Evolutionary conservation across 2,329 filamentous ascomycete species (phyloP).

Genomic region (Trichoderma atrobrunneum): DNA sequence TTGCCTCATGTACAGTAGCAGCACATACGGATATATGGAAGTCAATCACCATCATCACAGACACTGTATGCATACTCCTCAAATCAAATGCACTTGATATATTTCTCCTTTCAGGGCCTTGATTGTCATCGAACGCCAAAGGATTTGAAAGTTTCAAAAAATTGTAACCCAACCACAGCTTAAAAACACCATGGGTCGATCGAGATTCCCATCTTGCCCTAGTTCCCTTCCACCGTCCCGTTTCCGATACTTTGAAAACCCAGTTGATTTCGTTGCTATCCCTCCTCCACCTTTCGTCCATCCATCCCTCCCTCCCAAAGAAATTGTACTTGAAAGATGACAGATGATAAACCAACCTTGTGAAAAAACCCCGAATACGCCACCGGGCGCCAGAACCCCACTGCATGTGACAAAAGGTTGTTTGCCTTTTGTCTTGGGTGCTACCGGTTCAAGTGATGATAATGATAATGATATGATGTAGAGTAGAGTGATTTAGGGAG

Average conservation of each 20-base stretch:
- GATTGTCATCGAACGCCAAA: not conserved
- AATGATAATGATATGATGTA: not conserved
- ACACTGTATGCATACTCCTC: not conserved
- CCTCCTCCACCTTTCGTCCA: not conserved
- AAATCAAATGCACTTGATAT: not conserved
- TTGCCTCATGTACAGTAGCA: not conserved
- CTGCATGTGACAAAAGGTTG: not conserved
- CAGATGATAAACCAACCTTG: conserved; percentile 6
- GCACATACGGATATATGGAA: not conserved
- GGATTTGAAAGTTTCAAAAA: not conserved
- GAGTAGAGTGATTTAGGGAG: not conserved
- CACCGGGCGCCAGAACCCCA: conserved; percentile 18
- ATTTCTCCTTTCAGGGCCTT: not conserved
- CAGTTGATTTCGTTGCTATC: conserved; percentile 4
- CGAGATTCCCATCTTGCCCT: not conserved
- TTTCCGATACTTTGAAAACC: conserved; percentile 1
- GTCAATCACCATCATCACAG: not conserved
- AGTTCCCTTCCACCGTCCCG: not conserved
- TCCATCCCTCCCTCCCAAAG: not conserved
- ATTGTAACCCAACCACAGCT: not conserved
- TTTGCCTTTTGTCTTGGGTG: not conserved
- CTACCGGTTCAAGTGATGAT: conserved; percentile 9
- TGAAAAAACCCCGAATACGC: conserved; percentile 19
- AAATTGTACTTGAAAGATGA: conserved; percentile 6
- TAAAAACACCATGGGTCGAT: conserved; percentile 1